phyloP scores from a whole-genome alignment of 306 rosid species.

The Fragaria ananassa region DNA sequence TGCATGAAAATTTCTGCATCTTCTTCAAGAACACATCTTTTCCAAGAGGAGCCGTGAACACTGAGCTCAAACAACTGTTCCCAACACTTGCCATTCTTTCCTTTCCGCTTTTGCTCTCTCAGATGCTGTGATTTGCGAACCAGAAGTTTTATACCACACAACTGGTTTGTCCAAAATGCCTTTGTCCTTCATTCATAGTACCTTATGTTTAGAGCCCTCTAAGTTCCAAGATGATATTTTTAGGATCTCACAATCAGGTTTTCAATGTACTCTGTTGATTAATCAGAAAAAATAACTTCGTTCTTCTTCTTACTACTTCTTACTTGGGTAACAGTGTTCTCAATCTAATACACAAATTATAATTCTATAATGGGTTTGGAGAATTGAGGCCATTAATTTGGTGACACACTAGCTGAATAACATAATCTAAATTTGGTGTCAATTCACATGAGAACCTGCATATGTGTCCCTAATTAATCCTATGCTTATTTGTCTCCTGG shows the following conservation, averaged over 20 bases:
- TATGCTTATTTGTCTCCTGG: not conserved
- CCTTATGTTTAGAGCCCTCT: not conserved
- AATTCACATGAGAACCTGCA: conserved; percentile 31
- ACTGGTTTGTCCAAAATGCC: conserved; percentile 32
- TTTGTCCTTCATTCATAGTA: conserved; percentile 1
- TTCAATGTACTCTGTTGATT: not conserved
- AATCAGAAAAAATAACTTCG: not conserved
- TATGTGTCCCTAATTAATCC: conserved; percentile 18
- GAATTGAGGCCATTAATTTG: not conserved
- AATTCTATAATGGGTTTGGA: not conserved
- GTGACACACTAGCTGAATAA: conserved; percentile 8
- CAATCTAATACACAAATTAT: not conserved
- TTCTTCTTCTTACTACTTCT: not conserved
- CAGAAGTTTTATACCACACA: conserved; percentile 1
- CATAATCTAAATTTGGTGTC: conserved; percentile 25
- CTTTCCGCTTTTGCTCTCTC: not conserved
- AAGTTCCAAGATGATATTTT: not conserved
- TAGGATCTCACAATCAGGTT: not conserved
- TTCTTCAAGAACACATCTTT: conserved; percentile 26
- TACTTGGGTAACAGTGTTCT: not conserved
- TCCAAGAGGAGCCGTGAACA: conserved; percentile 32
- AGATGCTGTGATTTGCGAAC: not conserved
- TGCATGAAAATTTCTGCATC: conserved; percentile 21
- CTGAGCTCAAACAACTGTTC: conserved; percentile 35
- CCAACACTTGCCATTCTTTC: conserved; percentile 40